Conservation (phyloP, 768 basidiomycete species). For the Gyrodon lividus region DNA sequence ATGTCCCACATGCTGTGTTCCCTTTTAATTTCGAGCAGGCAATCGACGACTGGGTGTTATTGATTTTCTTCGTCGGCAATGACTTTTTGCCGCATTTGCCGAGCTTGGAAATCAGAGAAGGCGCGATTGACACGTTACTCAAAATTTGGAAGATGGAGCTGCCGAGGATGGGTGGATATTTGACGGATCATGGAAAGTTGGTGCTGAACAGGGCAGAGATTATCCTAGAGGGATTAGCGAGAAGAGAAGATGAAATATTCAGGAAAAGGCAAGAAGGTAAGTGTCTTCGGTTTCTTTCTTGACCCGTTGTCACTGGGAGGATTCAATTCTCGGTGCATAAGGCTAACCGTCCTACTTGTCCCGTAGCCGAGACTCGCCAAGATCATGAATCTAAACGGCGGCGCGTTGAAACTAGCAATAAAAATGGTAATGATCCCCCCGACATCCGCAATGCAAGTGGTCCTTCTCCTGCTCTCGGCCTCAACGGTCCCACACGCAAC, state of each 20-base stretch:
- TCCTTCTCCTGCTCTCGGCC: constrained; percentile 30
- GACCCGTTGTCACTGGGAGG: constrained; percentile 1
- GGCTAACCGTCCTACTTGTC: constrained; percentile 11
- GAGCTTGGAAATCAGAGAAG: constrained; percentile 97
- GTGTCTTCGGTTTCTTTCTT: constrained; percentile 33
- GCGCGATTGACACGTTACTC: constrained; percentile 95
- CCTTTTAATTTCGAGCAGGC: constrained; percentile 94
- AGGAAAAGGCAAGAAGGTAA: constrained; percentile 86
- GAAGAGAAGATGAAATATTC: constrained; percentile 95
- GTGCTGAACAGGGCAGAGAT: constrained; percentile 85
- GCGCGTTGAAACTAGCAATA: constrained; percentile 49
- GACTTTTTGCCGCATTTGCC: constrained; percentile 97
- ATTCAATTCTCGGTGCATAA: constrained; percentile 5
- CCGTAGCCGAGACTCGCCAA: constrained; percentile 90
- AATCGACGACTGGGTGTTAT: constrained; percentile 99
- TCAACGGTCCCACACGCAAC: constrained; percentile 40
- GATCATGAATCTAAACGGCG: constrained; percentile 89
- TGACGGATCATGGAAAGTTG: constrained; percentile 90
- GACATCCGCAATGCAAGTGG: constrained; percentile 31
- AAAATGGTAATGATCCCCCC: constrained; percentile 44
- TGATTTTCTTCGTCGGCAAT: constrained; percentile 99
- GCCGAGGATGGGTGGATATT: constrained; percentile 94
- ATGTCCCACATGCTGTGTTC: constrained; percentile 73
- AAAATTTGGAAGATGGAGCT: constrained; percentile 95
- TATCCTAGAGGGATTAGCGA: constrained; percentile 94